A percentile compares a stretch with the other conserved stretches of the same genome.
Conservation (phyloP, 2,329 filamentous ascomycete genomes). For the Sclerotinia sclerotiorum region DNA sequence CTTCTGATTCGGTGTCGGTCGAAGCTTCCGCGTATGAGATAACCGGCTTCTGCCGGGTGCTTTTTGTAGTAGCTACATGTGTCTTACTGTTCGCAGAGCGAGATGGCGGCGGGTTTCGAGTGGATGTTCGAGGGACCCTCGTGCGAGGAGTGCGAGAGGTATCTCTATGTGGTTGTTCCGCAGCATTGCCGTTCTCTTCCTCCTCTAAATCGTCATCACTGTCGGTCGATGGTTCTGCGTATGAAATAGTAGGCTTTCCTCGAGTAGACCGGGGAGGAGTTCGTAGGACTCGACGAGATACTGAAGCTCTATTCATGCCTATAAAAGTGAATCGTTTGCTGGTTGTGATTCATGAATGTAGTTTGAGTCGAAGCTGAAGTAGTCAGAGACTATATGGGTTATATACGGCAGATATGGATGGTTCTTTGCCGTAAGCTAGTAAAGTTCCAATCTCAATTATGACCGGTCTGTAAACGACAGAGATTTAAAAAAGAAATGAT, state of each 20-base stretch:
- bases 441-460: neutral
- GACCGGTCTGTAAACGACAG: neutral
- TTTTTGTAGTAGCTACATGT: slow-evolving; percentile 20
- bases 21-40: slow-evolving; percentile 37
- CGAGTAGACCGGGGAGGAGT: slow-evolving; percentile 16
- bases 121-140: slow-evolving; percentile 11
- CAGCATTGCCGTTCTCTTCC: neutral
- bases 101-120: slow-evolving; percentile 3
- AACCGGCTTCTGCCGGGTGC: slow-evolving; percentile 32
- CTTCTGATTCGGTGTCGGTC: slow-evolving; percentile 26
- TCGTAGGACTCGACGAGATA: neutral
- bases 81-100: slow-evolving; percentile 25
- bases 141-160: neutral
- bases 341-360: slow-evolving; percentile 10
- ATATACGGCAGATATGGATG: neutral
- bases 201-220: slow-evolving; percentile 20
- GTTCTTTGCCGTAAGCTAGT: neutral
- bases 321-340: neutral
- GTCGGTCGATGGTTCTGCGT: slow-evolving; percentile 20
- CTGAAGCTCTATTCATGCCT: slow-evolving; percentile 17
- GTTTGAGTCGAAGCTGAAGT: neutral
- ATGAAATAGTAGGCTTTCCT: slow-evolving; percentile 20
- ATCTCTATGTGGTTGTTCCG: neutral
- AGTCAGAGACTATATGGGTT: neutral
- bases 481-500: too few species aligned